These are phyloP conservation scores for Spizellomyces sp. DNA, from an alignment of 192 early-diverging fungal genomes.

Conservation along the genomic window DNA sequence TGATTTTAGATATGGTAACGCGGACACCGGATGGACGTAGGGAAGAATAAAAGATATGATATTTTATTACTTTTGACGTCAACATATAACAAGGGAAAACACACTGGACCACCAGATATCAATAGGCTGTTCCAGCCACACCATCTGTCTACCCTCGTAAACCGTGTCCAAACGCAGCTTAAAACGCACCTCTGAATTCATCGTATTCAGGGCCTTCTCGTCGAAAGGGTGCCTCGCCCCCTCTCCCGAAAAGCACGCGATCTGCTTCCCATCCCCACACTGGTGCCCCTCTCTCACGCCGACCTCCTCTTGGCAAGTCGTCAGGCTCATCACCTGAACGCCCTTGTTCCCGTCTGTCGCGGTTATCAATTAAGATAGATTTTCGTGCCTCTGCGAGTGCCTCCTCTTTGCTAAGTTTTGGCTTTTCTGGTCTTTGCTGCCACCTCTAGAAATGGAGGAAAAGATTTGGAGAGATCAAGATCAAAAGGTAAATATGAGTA, in stretches of 20 bases:
- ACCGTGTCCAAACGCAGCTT: no score
- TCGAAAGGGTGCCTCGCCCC: constrained; percentile 22
- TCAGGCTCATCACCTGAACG: constrained; percentile 4
- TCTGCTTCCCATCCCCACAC: constrained; percentile 20
- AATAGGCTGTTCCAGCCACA: no score
- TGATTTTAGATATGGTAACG: neutral
- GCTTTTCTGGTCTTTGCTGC: neutral
- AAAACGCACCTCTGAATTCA: constrained; percentile 25
- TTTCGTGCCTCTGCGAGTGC: neutral
- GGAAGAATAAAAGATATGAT: neutral
- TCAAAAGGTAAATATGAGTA: neutral
- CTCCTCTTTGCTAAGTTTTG: constrained; percentile 5
- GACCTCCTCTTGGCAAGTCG: neutral
- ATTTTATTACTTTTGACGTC: neutral
- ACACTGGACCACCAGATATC: no score
- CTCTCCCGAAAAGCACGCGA: constrained; percentile 18
- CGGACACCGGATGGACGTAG: neutral
- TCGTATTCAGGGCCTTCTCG: constrained; percentile 10
- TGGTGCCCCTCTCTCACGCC: neutral
- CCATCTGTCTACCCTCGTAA: no score
- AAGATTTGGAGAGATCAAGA: neutral
- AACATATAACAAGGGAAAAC: no score
- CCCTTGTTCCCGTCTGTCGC: neutral
- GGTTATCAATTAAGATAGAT: neutral
- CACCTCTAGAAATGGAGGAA: neutral